Evolutionary conservation across 1,284 basidiomycete genomes (phyloP).

Genomic region (Moesziomyces sp.): DNA sequence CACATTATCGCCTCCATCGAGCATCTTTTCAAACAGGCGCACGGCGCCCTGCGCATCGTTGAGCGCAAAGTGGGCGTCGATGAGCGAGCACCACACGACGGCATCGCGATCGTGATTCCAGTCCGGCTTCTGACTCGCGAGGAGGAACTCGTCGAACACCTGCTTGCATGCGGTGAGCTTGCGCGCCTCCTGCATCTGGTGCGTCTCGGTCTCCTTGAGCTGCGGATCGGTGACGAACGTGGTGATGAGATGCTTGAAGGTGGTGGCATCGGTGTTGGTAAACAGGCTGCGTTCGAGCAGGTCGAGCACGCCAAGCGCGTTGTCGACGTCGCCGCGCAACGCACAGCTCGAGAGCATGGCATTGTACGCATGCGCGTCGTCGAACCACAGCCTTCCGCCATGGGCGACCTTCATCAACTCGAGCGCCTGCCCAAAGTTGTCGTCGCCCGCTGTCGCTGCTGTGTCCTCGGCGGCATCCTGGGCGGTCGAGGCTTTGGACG

Average conservation of each 20-base stretch:
- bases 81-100: slow-evolving; percentile 79
- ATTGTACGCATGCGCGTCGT: slow-evolving; percentile 70
- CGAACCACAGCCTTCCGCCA: slow-evolving; percentile 67
- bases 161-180: slow-evolving; percentile 75
- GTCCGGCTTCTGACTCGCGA: slow-evolving; percentile 67
- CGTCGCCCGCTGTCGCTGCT: slow-evolving; percentile 65
- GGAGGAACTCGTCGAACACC: slow-evolving; percentile 76
- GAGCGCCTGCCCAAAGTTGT: slow-evolving; percentile 69
- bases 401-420: slow-evolving; percentile 72
- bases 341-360: slow-evolving; percentile 77
- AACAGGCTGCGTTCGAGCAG: slow-evolving; percentile 73
- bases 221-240: slow-evolving; percentile 47
- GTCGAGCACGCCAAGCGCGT: slow-evolving; percentile 77
- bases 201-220: slow-evolving; percentile 62
- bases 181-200: slow-evolving; percentile 71
- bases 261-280: slow-evolving; percentile 69
- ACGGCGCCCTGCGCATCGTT: slow-evolving; percentile 77
- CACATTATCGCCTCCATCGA: slow-evolving; percentile 68
- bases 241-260: slow-evolving; percentile 75
- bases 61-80: slow-evolving; percentile 78
- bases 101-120: slow-evolving; percentile 63
- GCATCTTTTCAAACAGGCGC: slow-evolving; percentile 78
- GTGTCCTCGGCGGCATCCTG: not conserved
- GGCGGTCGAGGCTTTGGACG: not conserved
- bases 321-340: slow-evolving; percentile 73